phyloP scores from a whole-genome alignment of 768 basidiomycete genomes.

The Leucogyrophana mollusca region DNA sequence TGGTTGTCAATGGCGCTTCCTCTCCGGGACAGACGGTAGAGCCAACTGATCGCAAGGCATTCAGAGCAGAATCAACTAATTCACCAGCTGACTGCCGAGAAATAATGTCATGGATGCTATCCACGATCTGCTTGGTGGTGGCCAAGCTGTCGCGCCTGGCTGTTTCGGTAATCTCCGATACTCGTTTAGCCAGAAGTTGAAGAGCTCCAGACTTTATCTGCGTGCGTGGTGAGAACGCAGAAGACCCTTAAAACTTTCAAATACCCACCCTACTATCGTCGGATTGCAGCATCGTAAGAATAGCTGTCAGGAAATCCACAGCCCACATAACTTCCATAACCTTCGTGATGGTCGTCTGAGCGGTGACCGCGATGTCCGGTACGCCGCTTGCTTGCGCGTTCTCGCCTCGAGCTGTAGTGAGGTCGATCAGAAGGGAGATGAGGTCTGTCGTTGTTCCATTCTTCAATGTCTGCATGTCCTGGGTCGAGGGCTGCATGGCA shows the following conservation, averaged over 20 bases:
- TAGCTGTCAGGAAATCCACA: conserved; percentile 60
- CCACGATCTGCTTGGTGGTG: conserved; percentile 53
- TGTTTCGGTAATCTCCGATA: conserved; percentile 56
- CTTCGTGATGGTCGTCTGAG: conserved; percentile 50
- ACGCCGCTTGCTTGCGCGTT: conserved; percentile 32
- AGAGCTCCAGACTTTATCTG: conserved; percentile 71
- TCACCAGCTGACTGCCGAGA: conserved; percentile 37
- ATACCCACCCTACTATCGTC: conserved; percentile 49
- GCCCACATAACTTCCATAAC: conserved; percentile 68
- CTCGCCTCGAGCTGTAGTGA: conserved; percentile 38
- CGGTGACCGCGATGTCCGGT: conserved; percentile 44
- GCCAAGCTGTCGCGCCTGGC: conserved; percentile 51
- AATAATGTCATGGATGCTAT: conserved; percentile 48
- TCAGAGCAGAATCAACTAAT: conserved; percentile 49
- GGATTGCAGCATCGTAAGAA: conserved; percentile 54
- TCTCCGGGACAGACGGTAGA: conserved; percentile 61
- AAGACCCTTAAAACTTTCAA: background rate
- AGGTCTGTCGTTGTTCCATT: conserved; percentile 39
- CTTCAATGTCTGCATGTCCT: background rate
- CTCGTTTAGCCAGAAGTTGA: conserved; percentile 62
- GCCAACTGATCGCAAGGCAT: conserved; percentile 59
- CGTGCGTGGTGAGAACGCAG: conserved; percentile 2
- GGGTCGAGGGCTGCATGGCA: conserved; percentile 38
- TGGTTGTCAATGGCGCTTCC: conserved; percentile 56
- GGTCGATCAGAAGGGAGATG: conserved; percentile 46